Evolutionary conservation across 768 basidiomycete species (phyloP), one percentile per base, ranked within the genome.

Genomic region (Leccinum broughii): DNA sequence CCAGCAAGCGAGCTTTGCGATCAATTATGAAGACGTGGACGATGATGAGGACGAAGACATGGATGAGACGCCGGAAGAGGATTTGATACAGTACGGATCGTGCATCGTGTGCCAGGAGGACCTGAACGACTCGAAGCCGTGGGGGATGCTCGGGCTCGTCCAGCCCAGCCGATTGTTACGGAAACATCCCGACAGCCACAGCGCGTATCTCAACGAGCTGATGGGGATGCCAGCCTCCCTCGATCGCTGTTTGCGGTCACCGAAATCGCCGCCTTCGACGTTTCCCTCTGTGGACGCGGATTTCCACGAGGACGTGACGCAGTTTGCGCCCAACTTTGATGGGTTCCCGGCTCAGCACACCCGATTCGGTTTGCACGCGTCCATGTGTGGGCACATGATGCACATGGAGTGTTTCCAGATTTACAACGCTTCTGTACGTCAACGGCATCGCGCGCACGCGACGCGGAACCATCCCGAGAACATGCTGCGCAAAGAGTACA

Each of bases 31-130:
- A 52, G 89, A 92, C 54, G 88, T 85, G 6, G 88, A 88, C 6
- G 92, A 92, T 6, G 84, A 84, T 2, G 82, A 84, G 6, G 84
- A 82, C 68, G 78, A 79, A 35, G 82, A 82, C 9, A 70, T 75
- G 67, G 77, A 75, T 5, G 78, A 77, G 39, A 76, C 80, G 8
- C 76, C 74, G 1, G 81, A 81, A 17, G 77, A 80, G 51, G 69
- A 80, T 10, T 11, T 44, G 22, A 70, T 82, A 3, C 88, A 88
- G 13, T 89, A 87, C 61, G 96, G 96, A 3, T 90, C 89, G n/a
- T 99, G 97, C 71, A 98, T 99, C 62, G 95, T 98, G 10, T 99
- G 97, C 66, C 97, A 98, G 71, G 97, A 98, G 70, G 92, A 95
- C 61, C 83, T 98, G 55, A 90, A 85, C 64, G 70, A 81, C 3